A percentile compares a stretch with the other conserved stretches of the same genome.
Evolutionary conservation across 441 rosid genomes (phyloP).

Genomic region (Euphorbia schlechtendalii): DNA sequence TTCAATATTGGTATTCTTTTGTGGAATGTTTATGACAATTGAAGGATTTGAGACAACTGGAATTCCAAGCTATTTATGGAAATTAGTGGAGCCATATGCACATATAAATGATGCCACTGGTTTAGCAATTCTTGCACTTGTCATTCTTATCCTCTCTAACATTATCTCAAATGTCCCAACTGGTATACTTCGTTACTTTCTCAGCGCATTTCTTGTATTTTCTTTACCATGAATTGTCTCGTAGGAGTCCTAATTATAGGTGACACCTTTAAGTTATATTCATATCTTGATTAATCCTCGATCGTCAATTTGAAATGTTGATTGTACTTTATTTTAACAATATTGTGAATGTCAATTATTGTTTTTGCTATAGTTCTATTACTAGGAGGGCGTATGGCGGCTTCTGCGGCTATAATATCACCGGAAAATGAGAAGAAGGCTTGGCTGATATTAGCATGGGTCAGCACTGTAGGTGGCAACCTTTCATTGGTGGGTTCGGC

Average conservation of each 20-base stretch:
- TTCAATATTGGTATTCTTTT: slow-evolving; percentile 68
- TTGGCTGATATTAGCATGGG: slow-evolving; percentile 81
- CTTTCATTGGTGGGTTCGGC: slow-evolving; percentile 72
- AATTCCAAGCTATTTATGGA: slow-evolving; percentile 68
- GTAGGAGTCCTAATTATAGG: too few relatives aligned
- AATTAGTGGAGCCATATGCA: slow-evolving; percentile 62
- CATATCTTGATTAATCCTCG: too few relatives aligned
- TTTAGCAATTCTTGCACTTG: slow-evolving; percentile 43
- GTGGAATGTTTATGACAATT: slow-evolving; percentile 86
- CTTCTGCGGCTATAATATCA: slow-evolving; percentile 49
- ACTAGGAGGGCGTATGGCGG: slow-evolving; percentile 64
- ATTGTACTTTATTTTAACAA: too few relatives aligned
- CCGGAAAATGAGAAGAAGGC: slow-evolving; percentile 53
- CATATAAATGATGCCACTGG: slow-evolving; percentile 40
- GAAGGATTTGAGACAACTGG: slow-evolving; percentile 79
- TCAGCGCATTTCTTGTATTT: background rate
- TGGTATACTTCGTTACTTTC: slow-evolving; percentile 27
- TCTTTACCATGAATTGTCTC: too few relatives aligned
- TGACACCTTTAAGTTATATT: too few relatives aligned
- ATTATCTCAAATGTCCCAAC: slow-evolving; percentile 84
- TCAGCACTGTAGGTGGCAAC: slow-evolving; percentile 72
- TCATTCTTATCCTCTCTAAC: slow-evolving; percentile 62
- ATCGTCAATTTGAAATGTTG: too few relatives aligned
- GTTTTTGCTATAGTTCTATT: slow-evolving; percentile 39
- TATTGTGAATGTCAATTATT: background rate